These are phyloP conservation scores for Eucalyptus camaldulensis DNA, from an alignment of 345 rosid species.

Conservation along the genomic window DNA sequence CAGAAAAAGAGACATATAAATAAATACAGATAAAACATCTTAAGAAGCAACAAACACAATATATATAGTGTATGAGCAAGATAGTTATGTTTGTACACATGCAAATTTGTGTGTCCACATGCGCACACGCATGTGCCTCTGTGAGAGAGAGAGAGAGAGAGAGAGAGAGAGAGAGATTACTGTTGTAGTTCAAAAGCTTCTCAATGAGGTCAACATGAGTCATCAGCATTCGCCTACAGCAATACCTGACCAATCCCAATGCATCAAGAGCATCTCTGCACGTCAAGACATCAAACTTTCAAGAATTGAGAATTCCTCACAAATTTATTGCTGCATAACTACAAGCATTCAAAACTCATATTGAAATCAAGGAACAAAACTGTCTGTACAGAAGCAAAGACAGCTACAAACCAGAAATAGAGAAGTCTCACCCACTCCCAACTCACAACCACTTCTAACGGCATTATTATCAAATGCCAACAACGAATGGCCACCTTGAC, in stretches of 20 bases:
- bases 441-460: not conserved
- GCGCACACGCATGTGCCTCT: not conserved
- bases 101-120: not conserved
- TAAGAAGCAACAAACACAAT: not conserved
- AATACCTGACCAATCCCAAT: constrained; percentile 75
- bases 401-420: not conserved
- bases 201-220: constrained; percentile 99
- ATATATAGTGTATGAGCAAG: not conserved
- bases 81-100: not conserved
- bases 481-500: not conserved
- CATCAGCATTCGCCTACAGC: constrained; percentile 98
- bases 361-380: not conserved
- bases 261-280: constrained; percentile 98
- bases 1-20: not conserved
- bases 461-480: not conserved
- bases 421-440: not conserved
- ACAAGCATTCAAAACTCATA: not conserved
- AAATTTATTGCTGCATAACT: not conserved
- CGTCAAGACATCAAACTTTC: not conserved
- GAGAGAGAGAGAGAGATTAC: constrained; percentile 25
- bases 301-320: not conserved
- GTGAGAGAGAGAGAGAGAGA: not conserved
- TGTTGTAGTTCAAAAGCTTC: constrained; percentile 95
- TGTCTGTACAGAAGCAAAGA: not conserved
- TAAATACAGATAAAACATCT: not conserved